phyloP scores from a whole-genome alignment of 192 early-diverging fungal species.

The Coemansia brasiliensis region DNA sequence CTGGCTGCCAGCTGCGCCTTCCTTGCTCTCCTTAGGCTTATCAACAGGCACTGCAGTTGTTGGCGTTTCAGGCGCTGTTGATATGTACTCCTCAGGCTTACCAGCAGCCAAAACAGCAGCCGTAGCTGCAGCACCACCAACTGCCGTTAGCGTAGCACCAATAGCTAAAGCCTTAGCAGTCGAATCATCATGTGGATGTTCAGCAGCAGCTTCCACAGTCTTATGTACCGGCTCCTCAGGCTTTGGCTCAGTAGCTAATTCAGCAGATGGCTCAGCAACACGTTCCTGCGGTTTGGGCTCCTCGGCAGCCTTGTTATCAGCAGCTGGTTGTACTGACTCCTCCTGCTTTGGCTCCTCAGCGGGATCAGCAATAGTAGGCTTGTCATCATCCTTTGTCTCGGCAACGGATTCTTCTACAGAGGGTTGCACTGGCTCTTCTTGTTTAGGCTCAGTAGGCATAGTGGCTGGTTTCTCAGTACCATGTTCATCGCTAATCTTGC shows the following conservation, averaged over 20 bases:
- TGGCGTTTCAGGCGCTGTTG: background rate
- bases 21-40: background rate
- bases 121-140: slow-evolving; percentile 2
- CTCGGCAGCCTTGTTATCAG: background rate
- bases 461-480: background rate
- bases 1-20: background rate
- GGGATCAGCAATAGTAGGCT: background rate
- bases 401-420: background rate
- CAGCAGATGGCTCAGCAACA: slow-evolving; percentile 3
- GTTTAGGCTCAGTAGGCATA: background rate
- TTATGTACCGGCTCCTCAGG: background rate
- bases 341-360: slow-evolving; percentile 5
- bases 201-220: background rate
- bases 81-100: background rate
- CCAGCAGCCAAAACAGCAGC: background rate
- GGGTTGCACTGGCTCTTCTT: background rate
- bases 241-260: background rate
- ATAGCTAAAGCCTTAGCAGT: slow-evolving; percentile 3
- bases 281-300: background rate
- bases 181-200: background rate
- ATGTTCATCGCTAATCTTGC: background rate
- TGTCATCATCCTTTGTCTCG: background rate
- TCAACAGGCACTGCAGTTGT: slow-evolving; percentile 4
- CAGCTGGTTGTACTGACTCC: background rate
- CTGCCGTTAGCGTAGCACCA: slow-evolving; percentile 1